A percentile compares a stretch with the other conserved stretches of the same genome.
Conservation (phyloP, 2,329 filamentous ascomycete species). For the Monilinia polystroma region DNA sequence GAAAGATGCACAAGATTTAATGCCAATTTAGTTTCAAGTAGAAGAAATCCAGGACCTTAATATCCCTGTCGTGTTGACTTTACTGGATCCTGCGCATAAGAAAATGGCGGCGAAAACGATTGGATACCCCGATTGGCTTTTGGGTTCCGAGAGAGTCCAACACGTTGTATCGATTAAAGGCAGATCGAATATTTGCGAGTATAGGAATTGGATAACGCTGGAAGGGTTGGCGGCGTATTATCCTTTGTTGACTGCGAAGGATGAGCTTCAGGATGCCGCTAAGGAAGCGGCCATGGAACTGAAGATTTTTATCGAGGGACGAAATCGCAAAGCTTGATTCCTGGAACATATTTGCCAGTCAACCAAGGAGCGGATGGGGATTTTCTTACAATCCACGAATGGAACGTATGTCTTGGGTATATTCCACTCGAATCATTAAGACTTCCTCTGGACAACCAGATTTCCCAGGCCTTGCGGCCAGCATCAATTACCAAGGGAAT, state of each 20-base stretch:
- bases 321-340: neutral
- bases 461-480: neutral
- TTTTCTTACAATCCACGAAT: neutral
- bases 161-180: slow-evolving; percentile 30
- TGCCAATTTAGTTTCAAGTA: slow-evolving; percentile 5
- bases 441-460: neutral
- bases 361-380: neutral
- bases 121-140: slow-evolving; percentile 29
- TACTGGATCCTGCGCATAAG: slow-evolving; percentile 29
- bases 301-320: slow-evolving; percentile 17
- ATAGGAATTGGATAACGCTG: slow-evolving; percentile 29
- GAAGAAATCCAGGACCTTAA: slow-evolving; percentile 11
- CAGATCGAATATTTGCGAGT: slow-evolving; percentile 29
- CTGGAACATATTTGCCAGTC: neutral
- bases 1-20: neutral
- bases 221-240: slow-evolving; percentile 32
- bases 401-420: neutral
- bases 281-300: slow-evolving; percentile 21
- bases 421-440: neutral
- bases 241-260: slow-evolving; percentile 27
- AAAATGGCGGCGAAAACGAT: slow-evolving; percentile 26
- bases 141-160: slow-evolving; percentile 30
- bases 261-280: slow-evolving; percentile 25
- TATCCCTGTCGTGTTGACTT: slow-evolving; percentile 24
- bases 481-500: neutral